These are phyloP conservation scores for Cucumis cinereus DNA, from an alignment of 306 rosid species.

Conservation along the genomic window DNA sequence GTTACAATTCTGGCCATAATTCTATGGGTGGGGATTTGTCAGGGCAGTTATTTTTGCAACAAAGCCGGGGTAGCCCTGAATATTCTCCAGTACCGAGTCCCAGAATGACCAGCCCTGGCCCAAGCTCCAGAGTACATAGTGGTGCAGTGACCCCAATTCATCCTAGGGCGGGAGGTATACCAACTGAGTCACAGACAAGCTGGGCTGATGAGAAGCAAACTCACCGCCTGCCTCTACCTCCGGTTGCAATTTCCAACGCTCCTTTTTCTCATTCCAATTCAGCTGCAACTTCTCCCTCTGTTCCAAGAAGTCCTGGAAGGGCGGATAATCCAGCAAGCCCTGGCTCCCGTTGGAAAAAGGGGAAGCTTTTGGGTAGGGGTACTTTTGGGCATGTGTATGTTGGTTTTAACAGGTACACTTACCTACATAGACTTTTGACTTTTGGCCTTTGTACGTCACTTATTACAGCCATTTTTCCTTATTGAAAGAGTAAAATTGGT, in stretches of 20 bases:
- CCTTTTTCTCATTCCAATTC: conserved; percentile 89
- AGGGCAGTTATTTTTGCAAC: conserved; percentile 56
- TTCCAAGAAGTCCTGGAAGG: conserved; percentile 99
- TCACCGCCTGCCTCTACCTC: conserved; percentile 97
- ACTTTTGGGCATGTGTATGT: conserved; percentile 95
- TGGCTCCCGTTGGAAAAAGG: conserved; percentile 95
- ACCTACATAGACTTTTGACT: background rate
- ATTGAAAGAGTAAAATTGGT: background rate
- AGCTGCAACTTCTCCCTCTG: conserved; percentile 88
- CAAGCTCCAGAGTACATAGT: conserved; percentile 95
- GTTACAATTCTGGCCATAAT: conserved; percentile 95
- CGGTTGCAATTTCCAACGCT: conserved; percentile 41
- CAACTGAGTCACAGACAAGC: conserved; percentile 50
- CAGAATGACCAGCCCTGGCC: conserved; percentile 66
- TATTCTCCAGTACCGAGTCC: conserved; percentile 57
- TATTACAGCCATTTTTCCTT: background rate
- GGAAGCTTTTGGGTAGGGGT: conserved; percentile 88
- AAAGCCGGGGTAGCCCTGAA: conserved; percentile 57
- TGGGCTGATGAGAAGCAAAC: conserved; percentile 86
- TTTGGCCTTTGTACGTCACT: background rate
- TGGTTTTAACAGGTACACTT: conserved; percentile 73
- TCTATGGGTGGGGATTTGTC: conserved; percentile 98
- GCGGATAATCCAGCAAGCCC: conserved; percentile 77
- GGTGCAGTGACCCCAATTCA: conserved; percentile 98
- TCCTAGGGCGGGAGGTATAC: conserved; percentile 74